phyloP scores from a whole-genome alignment of 495 filamentous ascomycete species.

The Penicillium bovifimosum region DNA sequence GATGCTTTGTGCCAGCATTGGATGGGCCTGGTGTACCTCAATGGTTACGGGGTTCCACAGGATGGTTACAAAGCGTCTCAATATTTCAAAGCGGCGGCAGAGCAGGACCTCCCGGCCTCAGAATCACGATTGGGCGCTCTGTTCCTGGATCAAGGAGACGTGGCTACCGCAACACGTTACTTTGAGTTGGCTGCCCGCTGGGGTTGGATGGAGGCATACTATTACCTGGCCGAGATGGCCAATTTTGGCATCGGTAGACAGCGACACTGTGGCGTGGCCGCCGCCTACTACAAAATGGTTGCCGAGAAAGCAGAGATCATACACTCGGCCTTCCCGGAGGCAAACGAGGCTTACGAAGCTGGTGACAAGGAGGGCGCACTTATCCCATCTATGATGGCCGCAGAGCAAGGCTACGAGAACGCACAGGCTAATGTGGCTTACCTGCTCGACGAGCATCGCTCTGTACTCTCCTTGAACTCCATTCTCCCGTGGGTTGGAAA shows the following conservation, averaged over 20 bases:
- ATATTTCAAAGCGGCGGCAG: slow-evolving; percentile 76
- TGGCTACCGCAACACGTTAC: slow-evolving; percentile 70
- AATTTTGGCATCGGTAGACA: slow-evolving; percentile 77
- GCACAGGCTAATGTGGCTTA: slow-evolving; percentile 94
- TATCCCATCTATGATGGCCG: slow-evolving; percentile 81
- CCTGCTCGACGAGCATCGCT: slow-evolving; percentile 76
- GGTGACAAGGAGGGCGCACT: slow-evolving; percentile 86
- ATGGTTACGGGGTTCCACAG: slow-evolving; percentile 73
- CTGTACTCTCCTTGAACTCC: slow-evolving; percentile 48
- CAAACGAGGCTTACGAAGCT: slow-evolving; percentile 75
- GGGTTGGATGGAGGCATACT: slow-evolving; percentile 87
- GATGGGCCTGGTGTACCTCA: slow-evolving; percentile 77
- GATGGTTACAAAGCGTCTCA: slow-evolving; percentile 70
- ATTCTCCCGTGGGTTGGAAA: slow-evolving; percentile 39
- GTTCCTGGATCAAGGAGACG: slow-evolving; percentile 84
- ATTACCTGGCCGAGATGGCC: slow-evolving; percentile 88
- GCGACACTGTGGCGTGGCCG: slow-evolving; percentile 71
- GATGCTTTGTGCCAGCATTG: slow-evolving; percentile 85
- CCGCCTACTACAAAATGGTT: slow-evolving; percentile 90
- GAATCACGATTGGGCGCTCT: slow-evolving; percentile 80
- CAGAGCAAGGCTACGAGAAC: slow-evolving; percentile 92
- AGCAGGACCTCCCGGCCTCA: slow-evolving; percentile 76
- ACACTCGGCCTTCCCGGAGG: slow-evolving; percentile 78
- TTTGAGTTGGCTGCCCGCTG: slow-evolving; percentile 91
- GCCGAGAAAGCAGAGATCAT: slow-evolving; percentile 83